Percentiles rank a stretch among this genome's conserved stretches.
These are phyloP conservation scores for Pyricularia sp. DNA, from an alignment of 2,329 filamentous ascomycete genomes.

Conservation along the genomic window DNA sequence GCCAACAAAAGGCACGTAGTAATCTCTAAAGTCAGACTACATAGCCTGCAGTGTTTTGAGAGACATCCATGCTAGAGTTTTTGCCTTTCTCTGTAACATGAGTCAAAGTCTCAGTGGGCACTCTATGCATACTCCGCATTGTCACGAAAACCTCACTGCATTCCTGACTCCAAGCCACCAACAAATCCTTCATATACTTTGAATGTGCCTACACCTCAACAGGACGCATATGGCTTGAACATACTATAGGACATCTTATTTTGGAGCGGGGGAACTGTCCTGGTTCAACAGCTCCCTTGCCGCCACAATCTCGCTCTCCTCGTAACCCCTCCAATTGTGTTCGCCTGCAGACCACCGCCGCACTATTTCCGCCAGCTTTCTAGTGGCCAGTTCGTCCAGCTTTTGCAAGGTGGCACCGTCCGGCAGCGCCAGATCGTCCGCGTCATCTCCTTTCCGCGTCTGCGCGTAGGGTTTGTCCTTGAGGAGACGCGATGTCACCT, in stretches of 20 bases:
- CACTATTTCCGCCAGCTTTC: conserved; percentile 69
- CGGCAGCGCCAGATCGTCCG: conserved; percentile 44
- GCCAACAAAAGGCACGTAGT: neutral
- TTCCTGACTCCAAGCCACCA: neutral
- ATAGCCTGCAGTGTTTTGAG: neutral
- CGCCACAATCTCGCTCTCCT: conserved; percentile 60
- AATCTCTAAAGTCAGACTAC: neutral
- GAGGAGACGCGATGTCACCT: conserved; percentile 44
- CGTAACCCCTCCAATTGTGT: conserved; percentile 64
- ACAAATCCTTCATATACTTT: neutral
- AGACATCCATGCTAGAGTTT: neutral
- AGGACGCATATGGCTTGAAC: neutral
- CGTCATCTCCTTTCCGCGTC: conserved; percentile 30
- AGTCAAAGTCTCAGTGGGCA: neutral
- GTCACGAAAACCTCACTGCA: neutral
- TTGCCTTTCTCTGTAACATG: neutral
- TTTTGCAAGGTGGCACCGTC: conserved; percentile 50
- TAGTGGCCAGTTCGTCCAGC: conserved; percentile 63
- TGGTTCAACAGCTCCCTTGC: conserved; percentile 57
- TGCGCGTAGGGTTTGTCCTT: conserved; percentile 29
- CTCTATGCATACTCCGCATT: neutral
- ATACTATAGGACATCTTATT: conserved; percentile 19
- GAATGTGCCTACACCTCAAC: neutral
- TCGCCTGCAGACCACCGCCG: conserved; percentile 51
- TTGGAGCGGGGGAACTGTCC: conserved; percentile 32